Conservation (phyloP, 1,284 basidiomycete species). For the Cryptococcus wingfieldii region DNA sequence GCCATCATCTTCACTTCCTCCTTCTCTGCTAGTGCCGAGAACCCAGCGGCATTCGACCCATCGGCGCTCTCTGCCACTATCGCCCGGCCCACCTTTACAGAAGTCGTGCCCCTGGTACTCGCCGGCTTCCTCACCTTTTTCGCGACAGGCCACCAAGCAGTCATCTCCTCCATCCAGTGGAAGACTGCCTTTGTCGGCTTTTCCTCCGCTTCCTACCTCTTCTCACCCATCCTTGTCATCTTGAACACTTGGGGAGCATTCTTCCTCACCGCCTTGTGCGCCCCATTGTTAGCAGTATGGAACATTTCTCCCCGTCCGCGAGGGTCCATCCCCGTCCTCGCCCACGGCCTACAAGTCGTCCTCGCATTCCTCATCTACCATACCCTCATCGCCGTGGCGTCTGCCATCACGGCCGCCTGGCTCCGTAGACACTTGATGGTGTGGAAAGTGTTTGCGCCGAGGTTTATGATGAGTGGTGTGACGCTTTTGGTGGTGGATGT, state of each 20-base stretch:
- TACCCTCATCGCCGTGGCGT: slow-evolving; percentile 62
- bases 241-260: slow-evolving; percentile 76
- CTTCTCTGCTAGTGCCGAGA: slow-evolving; percentile 27
- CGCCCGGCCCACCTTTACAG: slow-evolving; percentile 58
- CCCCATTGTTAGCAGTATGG: slow-evolving; percentile 78
- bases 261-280: slow-evolving; percentile 61
- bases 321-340: slow-evolving; percentile 39
- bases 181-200: slow-evolving; percentile 80
- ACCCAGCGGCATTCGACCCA: slow-evolving; percentile 47
- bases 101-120: slow-evolving; percentile 67
- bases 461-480: slow-evolving; percentile 74
- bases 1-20: slow-evolving; percentile 53
- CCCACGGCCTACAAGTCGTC: slow-evolving; percentile 53
- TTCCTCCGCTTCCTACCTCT: slow-evolving; percentile 65
- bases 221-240: slow-evolving; percentile 70
- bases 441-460: slow-evolving; percentile 96
- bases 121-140: slow-evolving; percentile 76
- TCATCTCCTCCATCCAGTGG: slow-evolving; percentile 90
- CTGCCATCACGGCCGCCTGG: slow-evolving; percentile 68
- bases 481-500: slow-evolving; percentile 51
- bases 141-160: slow-evolving; percentile 86
- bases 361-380: slow-evolving; percentile 70
- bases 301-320: slow-evolving; percentile 66
- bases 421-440: slow-evolving; percentile 92
- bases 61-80: slow-evolving; percentile 38